phyloP scores from a whole-genome alignment of 2,329 filamentous ascomycete species.

The Pyrenochaeta sp. region DNA sequence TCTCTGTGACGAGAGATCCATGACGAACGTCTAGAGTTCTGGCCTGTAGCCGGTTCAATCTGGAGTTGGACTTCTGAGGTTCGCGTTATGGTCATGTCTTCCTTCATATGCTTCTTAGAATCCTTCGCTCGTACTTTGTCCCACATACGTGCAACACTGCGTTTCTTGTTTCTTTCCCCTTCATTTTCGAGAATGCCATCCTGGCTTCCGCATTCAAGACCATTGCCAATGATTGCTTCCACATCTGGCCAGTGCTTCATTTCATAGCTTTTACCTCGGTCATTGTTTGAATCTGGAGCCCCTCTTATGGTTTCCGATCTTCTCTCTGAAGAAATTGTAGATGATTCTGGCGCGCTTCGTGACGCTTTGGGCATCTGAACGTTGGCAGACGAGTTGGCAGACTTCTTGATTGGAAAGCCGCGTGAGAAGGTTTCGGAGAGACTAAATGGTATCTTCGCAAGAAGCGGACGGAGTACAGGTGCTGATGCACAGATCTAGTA shows the following conservation, averaged over 20 bases:
- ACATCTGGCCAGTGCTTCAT: conserved; percentile 32
- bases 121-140: conserved; percentile 16
- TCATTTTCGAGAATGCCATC: conserved; percentile 12
- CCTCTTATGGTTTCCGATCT: conserved; percentile 19
- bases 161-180: neutral
- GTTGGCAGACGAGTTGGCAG: conserved; percentile 2
- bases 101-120: neutral
- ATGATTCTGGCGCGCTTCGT: conserved; percentile 1
- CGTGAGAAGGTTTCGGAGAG: conserved; percentile 24
- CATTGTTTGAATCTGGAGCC: conserved; percentile 19
- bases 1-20: neutral
- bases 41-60: conserved; percentile 13
- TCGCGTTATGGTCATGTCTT: conserved; percentile 31
- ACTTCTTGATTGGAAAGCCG: conserved; percentile 21
- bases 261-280: conserved; percentile 28
- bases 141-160: conserved; percentile 14
- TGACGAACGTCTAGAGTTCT: conserved; percentile 1
- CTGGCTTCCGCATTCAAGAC: conserved; percentile 8
- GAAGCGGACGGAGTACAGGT: conserved; percentile 41
- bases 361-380: conserved; percentile 9
- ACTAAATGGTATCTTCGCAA: conserved; percentile 36
- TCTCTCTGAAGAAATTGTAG: conserved; percentile 20
- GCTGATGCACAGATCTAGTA: conserved; percentile 41
- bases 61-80: conserved; percentile 27
- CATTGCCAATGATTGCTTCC: neutral